phyloP scores from a whole-genome alignment of 768 basidiomycete genomes.

The Auriculariales sp. region DNA sequence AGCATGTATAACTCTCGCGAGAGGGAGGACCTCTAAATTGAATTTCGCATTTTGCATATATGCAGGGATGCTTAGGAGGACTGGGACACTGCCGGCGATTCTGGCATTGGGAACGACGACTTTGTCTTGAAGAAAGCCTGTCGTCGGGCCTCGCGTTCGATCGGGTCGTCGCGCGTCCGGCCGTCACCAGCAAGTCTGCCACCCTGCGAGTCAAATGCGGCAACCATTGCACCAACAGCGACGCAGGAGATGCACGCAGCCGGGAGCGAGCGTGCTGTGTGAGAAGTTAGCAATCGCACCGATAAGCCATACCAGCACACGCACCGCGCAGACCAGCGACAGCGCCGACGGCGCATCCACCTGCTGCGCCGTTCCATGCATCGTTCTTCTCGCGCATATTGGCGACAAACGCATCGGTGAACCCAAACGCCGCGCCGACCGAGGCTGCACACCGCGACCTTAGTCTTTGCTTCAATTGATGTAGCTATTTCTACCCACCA shows the following conservation, averaged over 20 bases:
- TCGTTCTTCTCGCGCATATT: slow-evolving; percentile 73
- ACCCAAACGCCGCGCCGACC: slow-evolving; percentile 76
- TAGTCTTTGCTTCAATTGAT: not conserved
- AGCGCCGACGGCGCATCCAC: slow-evolving; percentile 88
- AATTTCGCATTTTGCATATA: no score
- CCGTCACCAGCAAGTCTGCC: slow-evolving; percentile 33
- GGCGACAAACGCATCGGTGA: slow-evolving; percentile 66
- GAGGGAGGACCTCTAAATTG: no score
- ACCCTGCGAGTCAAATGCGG: slow-evolving; percentile 69
- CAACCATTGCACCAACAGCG: slow-evolving; percentile 64
- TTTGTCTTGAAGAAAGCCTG: slow-evolving; percentile 63
- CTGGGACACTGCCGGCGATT: not conserved
- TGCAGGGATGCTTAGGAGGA: no score
- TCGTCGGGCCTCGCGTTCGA: slow-evolving; percentile 51
- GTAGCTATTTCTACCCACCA: slow-evolving; percentile 33
- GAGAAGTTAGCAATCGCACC: slow-evolving; percentile 5
- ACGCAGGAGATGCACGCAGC: slow-evolving; percentile 68
- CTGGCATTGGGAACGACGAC: not conserved
- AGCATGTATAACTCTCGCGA: no score
- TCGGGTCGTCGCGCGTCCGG: slow-evolving; percentile 11
- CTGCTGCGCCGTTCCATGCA: slow-evolving; percentile 66
- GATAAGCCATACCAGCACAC: slow-evolving; percentile 11
- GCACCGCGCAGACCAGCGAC: slow-evolving; percentile 73
- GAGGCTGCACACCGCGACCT: slow-evolving; percentile 38
- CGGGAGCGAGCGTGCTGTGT: slow-evolving; percentile 67